A percentile compares a stretch with the other conserved stretches of the same genome.
Conservation (phyloP, 2,329 filamentous ascomycete genomes). For the Aspergillus intermedius region DNA sequence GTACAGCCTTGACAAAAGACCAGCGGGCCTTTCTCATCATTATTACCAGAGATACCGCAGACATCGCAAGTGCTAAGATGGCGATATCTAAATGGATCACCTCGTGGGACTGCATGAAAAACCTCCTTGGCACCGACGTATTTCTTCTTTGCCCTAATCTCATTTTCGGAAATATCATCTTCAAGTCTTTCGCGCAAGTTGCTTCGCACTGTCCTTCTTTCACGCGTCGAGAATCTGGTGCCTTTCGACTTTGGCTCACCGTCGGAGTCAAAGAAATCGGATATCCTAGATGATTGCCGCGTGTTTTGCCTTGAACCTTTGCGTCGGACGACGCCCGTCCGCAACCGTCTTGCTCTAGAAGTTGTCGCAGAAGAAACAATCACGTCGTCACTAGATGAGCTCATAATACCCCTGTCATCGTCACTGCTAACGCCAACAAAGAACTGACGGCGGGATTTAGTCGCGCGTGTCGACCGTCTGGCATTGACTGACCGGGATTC, state of each 20-base stretch:
- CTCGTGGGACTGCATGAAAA: conserved; percentile 57
- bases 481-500: not conserved
- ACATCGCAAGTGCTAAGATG: conserved; percentile 68
- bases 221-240: conserved; percentile 27
- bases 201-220: conserved; percentile 20
- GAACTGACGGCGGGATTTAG: conserved; percentile 9
- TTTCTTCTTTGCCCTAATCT: conserved; percentile 42
- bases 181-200: conserved; percentile 42
- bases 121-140: conserved; percentile 62
- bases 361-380: conserved; percentile 8
- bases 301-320: conserved; percentile 3
- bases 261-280: conserved; percentile 11
- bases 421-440: conserved; percentile 14
- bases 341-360: conserved; percentile 9
- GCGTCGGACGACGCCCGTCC: conserved; percentile 4
- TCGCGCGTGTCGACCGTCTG: conserved; percentile 6
- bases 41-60: conserved; percentile 54
- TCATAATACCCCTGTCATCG: conserved; percentile 5
- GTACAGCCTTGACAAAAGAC: conserved; percentile 91
- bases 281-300: conserved; percentile 3
- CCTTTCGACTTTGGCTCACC: conserved; percentile 6
- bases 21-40: conserved; percentile 59
- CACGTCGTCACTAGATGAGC: conserved; percentile 19
- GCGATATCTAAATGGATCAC: conserved; percentile 60
- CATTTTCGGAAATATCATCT: conserved; percentile 32